Conservation (phyloP, 106 monocot genomes). For the Dendrobium chrysotoxum region DNA sequence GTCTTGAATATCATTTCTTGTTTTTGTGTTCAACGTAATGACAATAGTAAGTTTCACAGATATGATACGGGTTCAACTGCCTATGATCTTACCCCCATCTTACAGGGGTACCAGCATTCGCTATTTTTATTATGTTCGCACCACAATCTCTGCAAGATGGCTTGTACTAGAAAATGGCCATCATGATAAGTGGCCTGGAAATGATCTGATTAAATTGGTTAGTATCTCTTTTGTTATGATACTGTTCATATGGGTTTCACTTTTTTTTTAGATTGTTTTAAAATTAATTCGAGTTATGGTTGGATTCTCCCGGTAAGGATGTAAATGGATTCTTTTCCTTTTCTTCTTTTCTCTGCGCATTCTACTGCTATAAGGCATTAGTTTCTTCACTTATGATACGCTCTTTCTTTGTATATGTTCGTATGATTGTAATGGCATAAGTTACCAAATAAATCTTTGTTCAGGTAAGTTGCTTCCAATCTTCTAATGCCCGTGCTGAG, state of each 20-base stretch:
- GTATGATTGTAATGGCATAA: neutral
- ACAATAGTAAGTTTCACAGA: slow-evolving; percentile 34
- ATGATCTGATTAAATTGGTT: slow-evolving; percentile 67
- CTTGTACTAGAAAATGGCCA: slow-evolving; percentile 68
- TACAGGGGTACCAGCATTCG: slow-evolving; percentile 86
- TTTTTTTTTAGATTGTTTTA: neutral
- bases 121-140: slow-evolving; percentile 85
- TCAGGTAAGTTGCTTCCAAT: neutral
- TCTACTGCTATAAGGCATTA: neutral
- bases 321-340: neutral
- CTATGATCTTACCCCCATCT: slow-evolving; percentile 83
- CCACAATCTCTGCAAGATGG: slow-evolving; percentile 56
- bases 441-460: neutral
- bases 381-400: neutral
- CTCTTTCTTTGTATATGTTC: neutral
- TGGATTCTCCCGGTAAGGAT: neutral
- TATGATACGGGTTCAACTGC: slow-evolving; percentile 68
- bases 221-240: slow-evolving; percentile 11
- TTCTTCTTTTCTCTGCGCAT: neutral
- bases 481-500: neutral
- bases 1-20: neutral
- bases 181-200: slow-evolving; percentile 24
- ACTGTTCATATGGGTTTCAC: neutral
- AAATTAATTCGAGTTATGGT: neutral
- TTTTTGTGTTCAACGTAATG: neutral